Conservation (phyloP, 2,329 filamentous ascomycete genomes). For the Aspergillus fijiensis region DNA sequence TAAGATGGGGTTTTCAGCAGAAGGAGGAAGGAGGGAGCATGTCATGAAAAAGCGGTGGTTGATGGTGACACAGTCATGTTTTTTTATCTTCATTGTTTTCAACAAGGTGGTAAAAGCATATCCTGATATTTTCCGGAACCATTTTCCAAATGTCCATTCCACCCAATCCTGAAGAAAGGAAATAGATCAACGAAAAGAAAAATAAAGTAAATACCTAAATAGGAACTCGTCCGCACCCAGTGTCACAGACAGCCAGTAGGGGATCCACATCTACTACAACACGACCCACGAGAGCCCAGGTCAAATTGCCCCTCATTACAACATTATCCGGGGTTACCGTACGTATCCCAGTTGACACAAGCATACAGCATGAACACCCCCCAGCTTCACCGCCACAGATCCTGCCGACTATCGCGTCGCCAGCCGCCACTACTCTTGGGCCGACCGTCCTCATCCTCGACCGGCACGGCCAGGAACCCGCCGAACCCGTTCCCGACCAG, state of each 20-base stretch:
- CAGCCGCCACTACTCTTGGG: constrained; percentile 37
- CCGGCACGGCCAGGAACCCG: constrained; percentile 64
- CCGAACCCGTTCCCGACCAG: constrained; percentile 68
- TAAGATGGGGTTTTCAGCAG: too few relatives aligned
- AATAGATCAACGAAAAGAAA: background rate
- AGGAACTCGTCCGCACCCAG: background rate
- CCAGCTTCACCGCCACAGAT: constrained; percentile 38
- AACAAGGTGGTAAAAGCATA: background rate
- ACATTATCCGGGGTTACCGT: background rate
- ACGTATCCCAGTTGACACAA: background rate
- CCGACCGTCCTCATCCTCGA: constrained; percentile 46
- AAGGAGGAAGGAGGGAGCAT: too few relatives aligned
- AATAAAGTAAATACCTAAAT: background rate
- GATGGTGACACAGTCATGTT: background rate
- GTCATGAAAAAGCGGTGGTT: too few relatives aligned
- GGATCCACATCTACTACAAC: too few relatives aligned
- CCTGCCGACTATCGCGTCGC: constrained; percentile 35
- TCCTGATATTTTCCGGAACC: background rate
- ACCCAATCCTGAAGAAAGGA: too few relatives aligned
- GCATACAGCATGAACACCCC: too few relatives aligned
- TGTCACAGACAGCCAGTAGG: too few relatives aligned
- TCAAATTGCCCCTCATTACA: background rate
- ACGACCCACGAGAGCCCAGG: background rate
- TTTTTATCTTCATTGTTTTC: background rate
- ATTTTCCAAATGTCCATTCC: background rate